Evolutionary conservation across 139 green algal genomes (phyloP), one percentile per base, ranked within the genome.

Genomic region (Micractinium sp.): DNA sequence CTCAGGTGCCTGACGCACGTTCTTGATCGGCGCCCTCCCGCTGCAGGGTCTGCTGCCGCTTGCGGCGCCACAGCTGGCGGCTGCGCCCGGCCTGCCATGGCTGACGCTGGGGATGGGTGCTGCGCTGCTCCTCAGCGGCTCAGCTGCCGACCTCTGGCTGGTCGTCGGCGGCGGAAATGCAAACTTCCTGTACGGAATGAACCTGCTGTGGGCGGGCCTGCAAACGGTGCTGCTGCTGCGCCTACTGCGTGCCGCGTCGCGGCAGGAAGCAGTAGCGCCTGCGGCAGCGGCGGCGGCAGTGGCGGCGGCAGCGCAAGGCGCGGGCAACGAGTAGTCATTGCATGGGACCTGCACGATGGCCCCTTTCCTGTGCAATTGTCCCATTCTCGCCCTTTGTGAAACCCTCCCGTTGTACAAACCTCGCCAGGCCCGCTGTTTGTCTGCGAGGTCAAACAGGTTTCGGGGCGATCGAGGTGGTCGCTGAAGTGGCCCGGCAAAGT

Each of bases 121-220:
- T 0, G 85, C 85, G 35, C 56, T 84, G 53, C 56, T 77, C 35
- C 85, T 89, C 0, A 77, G 39, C 35, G 22, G 5, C 0, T 13
- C 66, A 15, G 25, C 83, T 47, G 13, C 41, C 0, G 85, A 67
- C 71, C 85, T 91, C 7, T 91, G 88, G 88, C 74, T 88, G 63
- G 83, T n/a, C 35, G n/a, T 71, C 63, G 22, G 71, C 63, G 74
- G 67, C 23, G 88, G 71, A 39, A 91, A 91, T 25, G 88, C 88
- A 19, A 91, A 91, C 88, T 91, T 91, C 29, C 25, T 91, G n/a
- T 91, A 86, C 22, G 88, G 88, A n/a, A 85, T 85, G 82, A 91
- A 89, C 53, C 77, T 91, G 63, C 35, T 79, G 36, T 91, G 88
- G 88, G 88, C 22, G 12, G 82, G 75, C 29, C 71, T 85, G 82